phyloP scores from a whole-genome alignment of 1,284 basidiomycete genomes.

The Apiotrichum veenhuisii region DNA sequence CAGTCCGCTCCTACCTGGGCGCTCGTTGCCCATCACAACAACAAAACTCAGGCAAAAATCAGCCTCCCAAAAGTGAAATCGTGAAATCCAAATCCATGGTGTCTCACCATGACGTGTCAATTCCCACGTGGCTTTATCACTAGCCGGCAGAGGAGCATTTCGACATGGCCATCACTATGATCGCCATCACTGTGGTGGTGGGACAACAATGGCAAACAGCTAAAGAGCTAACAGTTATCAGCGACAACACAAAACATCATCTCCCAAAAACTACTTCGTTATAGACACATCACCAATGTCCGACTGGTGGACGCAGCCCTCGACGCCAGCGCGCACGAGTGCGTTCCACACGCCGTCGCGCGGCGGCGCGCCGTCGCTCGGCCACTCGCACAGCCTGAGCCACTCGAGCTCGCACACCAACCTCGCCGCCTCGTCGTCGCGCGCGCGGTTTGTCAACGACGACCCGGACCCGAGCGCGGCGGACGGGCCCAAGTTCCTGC shows the following conservation, averaged over 20 bases:
- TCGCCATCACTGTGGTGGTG: not conserved
- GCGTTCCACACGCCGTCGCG: conserved; percentile 13
- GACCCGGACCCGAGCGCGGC: conserved; percentile 38
- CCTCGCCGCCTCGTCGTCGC: conserved; percentile 12
- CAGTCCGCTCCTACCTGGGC: too few species aligned
- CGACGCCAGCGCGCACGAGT: conserved; percentile 9
- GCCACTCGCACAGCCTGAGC: not conserved
- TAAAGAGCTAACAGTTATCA: too few species aligned
- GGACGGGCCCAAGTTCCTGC: conserved; percentile 40
- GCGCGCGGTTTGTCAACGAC: conserved; percentile 20
- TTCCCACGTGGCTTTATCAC: not conserved
- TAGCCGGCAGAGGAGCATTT: too few species aligned
- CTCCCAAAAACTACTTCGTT: not conserved
- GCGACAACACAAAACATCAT: too few species aligned
- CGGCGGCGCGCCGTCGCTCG: not conserved
- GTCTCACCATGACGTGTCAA: not conserved
- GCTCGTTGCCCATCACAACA: too few species aligned
- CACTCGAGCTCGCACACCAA: not conserved
- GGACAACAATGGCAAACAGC: not conserved
- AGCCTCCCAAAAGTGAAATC: too few species aligned
- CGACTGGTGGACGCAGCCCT: conserved; percentile 26
- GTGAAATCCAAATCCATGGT: not conserved
- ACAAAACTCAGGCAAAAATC: too few species aligned
- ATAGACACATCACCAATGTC: conserved; percentile 10
- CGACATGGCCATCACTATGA: not conserved